Base-by-base conservation (phyloP, 352 stramenopile species). In the Phytophthora syringae region DNA sequence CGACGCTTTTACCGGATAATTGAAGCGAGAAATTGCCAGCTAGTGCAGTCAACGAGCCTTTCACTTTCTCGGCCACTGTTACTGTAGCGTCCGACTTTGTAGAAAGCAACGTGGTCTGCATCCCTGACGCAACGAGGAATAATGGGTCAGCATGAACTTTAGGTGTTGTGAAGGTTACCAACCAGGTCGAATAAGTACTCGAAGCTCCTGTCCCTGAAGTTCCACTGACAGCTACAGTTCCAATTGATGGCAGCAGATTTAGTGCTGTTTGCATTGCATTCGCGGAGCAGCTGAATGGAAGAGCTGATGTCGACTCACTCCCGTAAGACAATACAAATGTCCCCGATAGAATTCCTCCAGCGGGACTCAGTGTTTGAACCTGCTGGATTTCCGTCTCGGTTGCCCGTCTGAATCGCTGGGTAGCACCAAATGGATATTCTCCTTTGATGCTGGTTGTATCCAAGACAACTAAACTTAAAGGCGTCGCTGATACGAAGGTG, bases 131-230 rank as follows among this genome's bases (percentile, higher is more conserved):
- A 22, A 58, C 50, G 1, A 74, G 53, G 15, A 70, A 20, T 20
- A 60, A 28, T 7, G 69, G 50, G 47, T 69, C 43, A 2, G 51
- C 49, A 20, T 74, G 52, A 3, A 61, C 32, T 44, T 44, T 52
- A 7, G 69, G 69, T 16, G 54, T 25, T 27, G 58, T 58, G 51
- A 77, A 73, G 13, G 60, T 77, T 16, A 77, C 47, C 7, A 60
- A 37, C 67, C 67, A 76, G 7, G 44, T 48, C n/a, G 54, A 76
- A 52, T 40, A 60, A 12, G 61, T 60, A 5, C 21, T 53, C 2
- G 25, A 43, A 20, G 36, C 15, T 21, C 36, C 40, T 5, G 54
- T 50, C 2, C 57, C 65, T 40, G 25, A 47, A n/a, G 45, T 64
- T n/a, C 60, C 45, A 7, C 48, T 63, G 1, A 63, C 55, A 9